Evolutionary conservation across 2,329 filamentous ascomycete genomes (phyloP).

Genomic region (Trichothecium sympodiale): DNA sequence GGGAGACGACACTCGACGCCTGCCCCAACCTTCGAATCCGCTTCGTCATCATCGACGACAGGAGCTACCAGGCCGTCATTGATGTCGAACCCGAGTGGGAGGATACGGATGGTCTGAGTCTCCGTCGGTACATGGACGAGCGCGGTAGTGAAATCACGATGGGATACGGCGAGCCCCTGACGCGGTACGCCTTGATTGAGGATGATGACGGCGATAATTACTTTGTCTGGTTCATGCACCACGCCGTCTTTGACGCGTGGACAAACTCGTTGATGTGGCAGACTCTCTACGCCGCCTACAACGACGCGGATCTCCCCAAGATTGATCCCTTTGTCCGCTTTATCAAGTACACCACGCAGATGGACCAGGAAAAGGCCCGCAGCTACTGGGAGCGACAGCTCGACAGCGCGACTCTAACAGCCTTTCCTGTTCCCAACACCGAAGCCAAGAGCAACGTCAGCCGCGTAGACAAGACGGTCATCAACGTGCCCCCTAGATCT

Average conservation of each 20-base stretch:
- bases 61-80: constrained; percentile 6
- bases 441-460: no score
- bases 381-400: constrained; percentile 1
- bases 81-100: constrained; percentile 2
- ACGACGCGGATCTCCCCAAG: constrained; percentile 1
- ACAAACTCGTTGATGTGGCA: constrained; percentile 5
- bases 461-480: no score
- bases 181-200: not conserved
- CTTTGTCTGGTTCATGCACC: constrained; percentile 9
- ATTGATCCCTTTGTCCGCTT: not conserved
- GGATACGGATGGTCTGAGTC: no score
- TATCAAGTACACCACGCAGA: not conserved
- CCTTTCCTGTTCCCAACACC: no score
- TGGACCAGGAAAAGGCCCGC: not conserved
- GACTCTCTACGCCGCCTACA: constrained; percentile 4
- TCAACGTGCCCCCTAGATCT: not conserved
- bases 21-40: constrained; percentile 9
- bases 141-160: no score
- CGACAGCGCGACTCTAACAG: no score
- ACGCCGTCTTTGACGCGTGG: constrained; percentile 15
- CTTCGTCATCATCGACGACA: constrained; percentile 7
- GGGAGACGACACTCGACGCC: constrained; percentile 2
- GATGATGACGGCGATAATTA: not conserved
- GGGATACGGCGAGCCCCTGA: no score
- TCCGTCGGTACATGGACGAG: no score